Evolutionary conservation across 2,329 filamentous ascomycete genomes (phyloP).

Genomic region (Diaporthe capsici): DNA sequence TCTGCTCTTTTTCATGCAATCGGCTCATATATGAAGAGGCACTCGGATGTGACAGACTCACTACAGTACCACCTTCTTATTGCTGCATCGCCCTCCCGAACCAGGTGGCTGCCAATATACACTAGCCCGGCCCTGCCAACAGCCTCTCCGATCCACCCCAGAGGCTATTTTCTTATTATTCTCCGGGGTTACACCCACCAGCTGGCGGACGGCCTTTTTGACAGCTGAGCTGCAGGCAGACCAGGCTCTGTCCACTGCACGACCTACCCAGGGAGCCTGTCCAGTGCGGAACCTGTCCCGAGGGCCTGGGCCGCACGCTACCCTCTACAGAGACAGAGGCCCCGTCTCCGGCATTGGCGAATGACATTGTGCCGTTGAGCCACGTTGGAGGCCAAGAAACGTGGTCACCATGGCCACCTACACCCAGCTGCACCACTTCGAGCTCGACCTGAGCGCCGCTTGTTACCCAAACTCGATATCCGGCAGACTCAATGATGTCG

Average conservation of each 20-base stretch:
- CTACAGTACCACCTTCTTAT: not conserved
- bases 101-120: conserved; percentile 25
- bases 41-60: conserved; percentile 17
- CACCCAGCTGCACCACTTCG: conserved; percentile 46
- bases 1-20: conserved; percentile 7
- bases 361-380: conserved; percentile 27
- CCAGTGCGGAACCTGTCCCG: not conserved
- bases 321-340: conserved; percentile 8
- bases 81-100: not conserved
- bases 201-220: conserved; percentile 15
- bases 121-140: conserved; percentile 16
- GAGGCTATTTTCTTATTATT: conserved; percentile 20
- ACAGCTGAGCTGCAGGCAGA: conserved; percentile 31
- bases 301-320: conserved; percentile 23
- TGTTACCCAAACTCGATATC: conserved; percentile 64
- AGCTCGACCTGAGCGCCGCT: conserved; percentile 63
- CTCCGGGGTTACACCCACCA: conserved; percentile 37
- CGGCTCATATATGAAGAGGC: conserved; percentile 15
- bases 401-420: conserved; percentile 39
- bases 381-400: conserved; percentile 18
- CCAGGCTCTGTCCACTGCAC: not conserved
- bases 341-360: conserved; percentile 17
- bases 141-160: conserved; percentile 13
- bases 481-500: conserved; percentile 66
- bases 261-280: not conserved